A percentile compares a stretch with the other conserved stretches of the same genome.
phyloP scores from a whole-genome alignment of 1,139 yeast species.

The Suzukiozyma palmioleophila region DNA sequence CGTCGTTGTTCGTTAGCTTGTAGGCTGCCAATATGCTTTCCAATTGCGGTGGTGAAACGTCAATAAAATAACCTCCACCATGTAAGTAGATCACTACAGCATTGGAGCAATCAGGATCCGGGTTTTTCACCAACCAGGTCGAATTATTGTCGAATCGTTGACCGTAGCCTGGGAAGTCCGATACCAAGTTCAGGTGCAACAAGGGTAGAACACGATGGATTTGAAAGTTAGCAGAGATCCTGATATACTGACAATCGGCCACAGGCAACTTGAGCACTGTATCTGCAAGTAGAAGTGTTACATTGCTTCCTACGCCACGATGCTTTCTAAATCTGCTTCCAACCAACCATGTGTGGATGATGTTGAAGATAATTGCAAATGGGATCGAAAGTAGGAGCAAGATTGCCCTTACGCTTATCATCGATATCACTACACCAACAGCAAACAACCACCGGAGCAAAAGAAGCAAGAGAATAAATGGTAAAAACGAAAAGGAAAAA shows the following conservation, averaged over 20 bases:
- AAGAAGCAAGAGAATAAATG: no score
- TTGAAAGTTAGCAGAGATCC: not conserved
- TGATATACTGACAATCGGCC: not conserved
- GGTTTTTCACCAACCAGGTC: conserved; percentile 1
- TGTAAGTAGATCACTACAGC: conserved; percentile 22
- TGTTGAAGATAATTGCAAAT: not conserved
- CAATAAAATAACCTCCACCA: conserved; percentile 43
- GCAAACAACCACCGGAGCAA: no score
- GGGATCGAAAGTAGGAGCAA: not conserved
- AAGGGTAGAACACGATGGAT: not conserved
- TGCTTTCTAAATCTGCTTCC: not conserved
- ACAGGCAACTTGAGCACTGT: not conserved
- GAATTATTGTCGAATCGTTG: not conserved
- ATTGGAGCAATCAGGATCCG: not conserved
- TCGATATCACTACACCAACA: not conserved
- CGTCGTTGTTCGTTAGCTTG: conserved; percentile 18
- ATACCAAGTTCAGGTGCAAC: not conserved
- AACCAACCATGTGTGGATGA: not conserved
- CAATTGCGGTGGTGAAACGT: conserved; percentile 24
- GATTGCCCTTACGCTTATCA: not conserved
- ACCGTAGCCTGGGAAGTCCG: not conserved
- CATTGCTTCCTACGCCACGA: not conserved
- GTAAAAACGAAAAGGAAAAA: no score
- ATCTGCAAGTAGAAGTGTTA: not conserved
- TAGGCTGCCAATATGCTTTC: conserved; percentile 20